Conservation (phyloP, 1,284 basidiomycete genomes). For the Tylopilus sp. region DNA sequence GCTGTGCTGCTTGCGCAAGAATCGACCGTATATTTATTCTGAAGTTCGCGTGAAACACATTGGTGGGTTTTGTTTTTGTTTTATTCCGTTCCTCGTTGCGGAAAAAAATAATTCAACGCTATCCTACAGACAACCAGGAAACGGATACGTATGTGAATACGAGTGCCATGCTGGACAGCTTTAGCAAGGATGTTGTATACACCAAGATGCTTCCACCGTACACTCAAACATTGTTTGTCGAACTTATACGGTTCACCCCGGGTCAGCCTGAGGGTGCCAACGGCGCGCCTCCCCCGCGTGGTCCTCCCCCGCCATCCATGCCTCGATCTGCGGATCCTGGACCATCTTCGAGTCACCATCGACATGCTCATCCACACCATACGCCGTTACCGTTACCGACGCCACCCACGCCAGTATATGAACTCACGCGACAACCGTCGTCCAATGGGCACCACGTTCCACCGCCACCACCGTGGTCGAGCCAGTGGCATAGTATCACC, state of each 20-base stretch:
- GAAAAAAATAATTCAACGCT: conserved; percentile 7
- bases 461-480: conserved; percentile 70
- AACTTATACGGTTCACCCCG: conserved; percentile 63
- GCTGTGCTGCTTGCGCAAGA: conserved; percentile 71
- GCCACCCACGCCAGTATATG: conserved; percentile 36
- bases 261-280: conserved; percentile 44
- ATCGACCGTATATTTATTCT: conserved; percentile 63
- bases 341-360: conserved; percentile 32
- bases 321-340: conserved; percentile 30
- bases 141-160: conserved; percentile 65
- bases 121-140: conserved; percentile 43
- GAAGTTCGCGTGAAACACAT: conserved; percentile 69
- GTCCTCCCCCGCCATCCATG: conserved; percentile 23
- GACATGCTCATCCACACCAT: conserved; percentile 30
- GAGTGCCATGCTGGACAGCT: conserved; percentile 68
- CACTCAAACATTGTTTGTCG: conserved; percentile 68
- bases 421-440: conserved; percentile 31
- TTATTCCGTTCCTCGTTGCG: not conserved
- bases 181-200: conserved; percentile 69
- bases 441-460: conserved; percentile 41
- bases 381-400: conserved; percentile 37
- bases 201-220: conserved; percentile 62
- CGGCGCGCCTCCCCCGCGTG: conserved; percentile 30
- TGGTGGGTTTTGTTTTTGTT: conserved; percentile 44
- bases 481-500: conserved; percentile 46